Base-by-base conservation (phyloP, 805 yeast genomes). In the Teunomyces tritomae region DNA sequence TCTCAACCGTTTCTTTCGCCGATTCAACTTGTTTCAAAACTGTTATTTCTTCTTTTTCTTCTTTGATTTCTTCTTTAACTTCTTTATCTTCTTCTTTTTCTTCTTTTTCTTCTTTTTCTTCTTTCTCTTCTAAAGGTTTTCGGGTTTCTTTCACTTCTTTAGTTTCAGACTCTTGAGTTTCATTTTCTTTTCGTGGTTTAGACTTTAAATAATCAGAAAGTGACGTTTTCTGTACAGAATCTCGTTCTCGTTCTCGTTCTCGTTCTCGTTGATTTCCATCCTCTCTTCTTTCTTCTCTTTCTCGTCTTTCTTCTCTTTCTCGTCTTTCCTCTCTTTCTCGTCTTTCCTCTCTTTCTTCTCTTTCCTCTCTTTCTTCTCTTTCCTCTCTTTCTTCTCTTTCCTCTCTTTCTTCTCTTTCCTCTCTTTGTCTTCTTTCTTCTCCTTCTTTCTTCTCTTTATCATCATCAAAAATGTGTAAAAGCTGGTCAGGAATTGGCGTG, bases 401-500 rank as follows among this genome's bases (percentile, higher is more conserved):
- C 11, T 9, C 16, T 20, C n/a, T 28, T 37, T 26, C 30, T 37
- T 9, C 5, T 28, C 16, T n/a, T 30, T n/a, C 34, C 7, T 10
- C 11, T 30, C 14, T 39, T 16, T 11, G 14, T 39, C 13, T 8
- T n/a, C 42, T 27, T 26, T 39, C 17, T 20, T 16, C 16, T 41
- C 28, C 26, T 41, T 29, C 20, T 27, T n/a, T 39, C 17, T 20
- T 24, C 13, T 24, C 17, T 17, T 13, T 29, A 16, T 49, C 56
- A 24, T 56, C 59, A 32, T 52, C 57, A 48, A 56, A 56, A 28
- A 56, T 43, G 39, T 54, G 55, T 26, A 50, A 46, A 27, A 54
- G 44, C 30, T 54, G 46, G 39, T 52, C 50, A 4, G 46, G 28
- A 5, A 24, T 42, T 8, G 39, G 46, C 26, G 49, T 51, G 26